Evolutionary conservation across 2,329 filamentous ascomycete genomes (phyloP), one percentile per base, ranked within the genome.

Genomic region (Stemphylium vesicarium): DNA sequence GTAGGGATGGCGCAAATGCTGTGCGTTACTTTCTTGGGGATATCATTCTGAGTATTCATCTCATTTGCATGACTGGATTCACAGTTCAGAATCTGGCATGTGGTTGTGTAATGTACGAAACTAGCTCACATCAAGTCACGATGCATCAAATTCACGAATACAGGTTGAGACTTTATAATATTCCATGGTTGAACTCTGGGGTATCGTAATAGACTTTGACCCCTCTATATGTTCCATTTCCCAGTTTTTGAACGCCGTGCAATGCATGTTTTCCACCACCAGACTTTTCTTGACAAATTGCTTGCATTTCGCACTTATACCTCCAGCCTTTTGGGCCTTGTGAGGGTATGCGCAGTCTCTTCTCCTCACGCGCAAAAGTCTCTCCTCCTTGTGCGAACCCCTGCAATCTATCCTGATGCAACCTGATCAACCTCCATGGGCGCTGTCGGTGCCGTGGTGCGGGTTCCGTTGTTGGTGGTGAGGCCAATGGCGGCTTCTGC

Each of bases 401-500:
- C 29, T 29, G 26, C 12, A 22, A 62, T 60, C 68, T 29, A 29
- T 29, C 38, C 50, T 37, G 57, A 52, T 36, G 53, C 60, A 4
- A 46, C 54, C 24, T 70, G 64, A 57, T 75, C 72, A 12, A 75
- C 66, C 22, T 75, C 72, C 72, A 75, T 75, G 18, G 59, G 59
- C 26, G 66, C 57, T 10, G 67, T 70, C 4, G 59, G 57, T 13
- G 65, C 53, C 11, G 67, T 71, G 3, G 68, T 61, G 50, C 73
- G 70, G 57, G 72, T 77, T 60, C 85, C 85, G 74, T 92, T 92
- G 72, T 92, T 88, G 29, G 85, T 87, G 50, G 83, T 81, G 51
- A 93, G 78, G 35, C 91, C 91, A 32, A 88, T 81, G 0, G 89
- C 92, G 13, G 90, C 91, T 71, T 96, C 91, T 29, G 93, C 91